Conservation (phyloP, 2,329 filamentous ascomycete genomes). For the Fusarium sp. region DNA sequence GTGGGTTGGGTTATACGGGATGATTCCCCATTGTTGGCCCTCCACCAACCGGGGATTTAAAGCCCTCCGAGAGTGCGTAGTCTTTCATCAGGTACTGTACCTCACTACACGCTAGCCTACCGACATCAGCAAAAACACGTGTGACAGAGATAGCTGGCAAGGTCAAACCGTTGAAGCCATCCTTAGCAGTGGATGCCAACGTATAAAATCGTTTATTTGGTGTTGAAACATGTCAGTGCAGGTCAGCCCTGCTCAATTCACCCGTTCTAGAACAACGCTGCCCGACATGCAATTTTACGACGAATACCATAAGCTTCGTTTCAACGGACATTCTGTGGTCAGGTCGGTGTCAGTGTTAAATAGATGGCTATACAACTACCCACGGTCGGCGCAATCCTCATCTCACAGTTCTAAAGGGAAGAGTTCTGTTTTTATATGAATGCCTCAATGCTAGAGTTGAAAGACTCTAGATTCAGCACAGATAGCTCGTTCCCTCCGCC, state of each 20-base stretch:
- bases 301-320: slow-evolving; percentile 19
- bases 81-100: slow-evolving; percentile 6
- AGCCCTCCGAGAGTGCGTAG: slow-evolving; percentile 8
- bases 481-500: neutral
- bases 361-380: neutral
- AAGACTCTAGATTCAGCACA: too few species aligned
- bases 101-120: neutral
- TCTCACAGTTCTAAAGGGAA: neutral
- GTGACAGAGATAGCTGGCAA: neutral
- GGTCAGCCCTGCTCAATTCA: slow-evolving; percentile 10
- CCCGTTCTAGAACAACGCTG: slow-evolving; percentile 20
- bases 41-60: slow-evolving; percentile 34
- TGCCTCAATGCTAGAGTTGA: too few species aligned
- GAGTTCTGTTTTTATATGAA: neutral
- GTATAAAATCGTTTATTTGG: slow-evolving; percentile 6
- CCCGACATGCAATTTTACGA: slow-evolving; percentile 11
- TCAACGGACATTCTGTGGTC: slow-evolving; percentile 35
- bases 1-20: slow-evolving; percentile 26
- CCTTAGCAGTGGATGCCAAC: neutral
- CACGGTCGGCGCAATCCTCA: slow-evolving; percentile 3
- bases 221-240: slow-evolving; percentile 30
- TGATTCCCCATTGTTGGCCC: slow-evolving; percentile 20
- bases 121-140: neutral
- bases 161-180: slow-evolving; percentile 20
- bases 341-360: slow-evolving; percentile 6